Evolutionary conservation across 1,284 basidiomycete genomes (phyloP), one percentile per base, ranked within the genome.

Genomic region (Cryptococcus sp.): DNA sequence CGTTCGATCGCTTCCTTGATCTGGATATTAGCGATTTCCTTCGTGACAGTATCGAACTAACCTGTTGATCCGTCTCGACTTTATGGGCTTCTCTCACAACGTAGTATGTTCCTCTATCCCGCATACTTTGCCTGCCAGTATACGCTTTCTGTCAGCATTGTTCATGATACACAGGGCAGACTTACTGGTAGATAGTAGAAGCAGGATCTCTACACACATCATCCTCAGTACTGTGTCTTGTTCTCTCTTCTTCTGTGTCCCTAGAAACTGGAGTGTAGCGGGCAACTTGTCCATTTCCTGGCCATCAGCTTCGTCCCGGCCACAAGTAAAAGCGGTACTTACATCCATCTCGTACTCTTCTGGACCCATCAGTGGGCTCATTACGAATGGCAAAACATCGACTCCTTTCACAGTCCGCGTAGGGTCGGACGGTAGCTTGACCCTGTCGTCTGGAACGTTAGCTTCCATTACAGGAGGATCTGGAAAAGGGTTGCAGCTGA

Each of bases 331-430:
- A 60, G 31, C 28, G 4, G 16, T 5, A 62, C 77, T 53, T 59
- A 87, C 88, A 60, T 94, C 91, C 2, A 92, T 79, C 55, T 94
- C 90, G 56, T 89, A 85, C 72, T 98, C 94, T 72, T 97, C 92
- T 1, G 91, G 87, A 4, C 93, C 93, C 56, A 93, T 92, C 2
- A 99, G 80, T 0, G 94, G 94, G 3, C 94, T 81, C 1, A 98
- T 79, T 10, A 99, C 79, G 63, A 84, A 87, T 0, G 88, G 85
- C 4, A 96, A 78, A 5, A 86, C 81, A 70, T 91, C 86, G 46
- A 94, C 83, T 1, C 90, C 90, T 7, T 87, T 84, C 1, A 86
- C 88, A 13, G 72, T 74, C 16, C 70, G 54, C 11, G 54, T 52
- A 0, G 66, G 62, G 56, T 73, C 67, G 0, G 71, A 69, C 5